Conservation (phyloP, 331 rosid genomes). For the Quercus phellos region DNA sequence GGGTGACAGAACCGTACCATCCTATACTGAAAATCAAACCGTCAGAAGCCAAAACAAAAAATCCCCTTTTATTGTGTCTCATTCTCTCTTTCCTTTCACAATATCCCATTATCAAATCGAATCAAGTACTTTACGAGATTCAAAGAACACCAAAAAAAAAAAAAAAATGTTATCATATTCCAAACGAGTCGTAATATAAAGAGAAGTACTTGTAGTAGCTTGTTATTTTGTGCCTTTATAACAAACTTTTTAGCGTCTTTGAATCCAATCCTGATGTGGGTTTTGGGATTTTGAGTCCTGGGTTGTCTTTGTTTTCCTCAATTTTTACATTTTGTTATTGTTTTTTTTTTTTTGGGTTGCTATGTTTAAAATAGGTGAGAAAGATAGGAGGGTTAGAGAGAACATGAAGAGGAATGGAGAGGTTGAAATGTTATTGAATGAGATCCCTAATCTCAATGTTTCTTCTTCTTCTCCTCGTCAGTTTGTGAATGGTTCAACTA, state of each 20-base stretch:
- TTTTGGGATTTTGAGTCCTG: constrained; percentile 17
- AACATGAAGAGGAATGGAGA: constrained; percentile 20
- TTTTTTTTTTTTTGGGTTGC: neutral
- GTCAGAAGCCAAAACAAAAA: constrained; percentile 7
- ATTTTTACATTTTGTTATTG: neutral
- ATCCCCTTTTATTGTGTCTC: neutral
- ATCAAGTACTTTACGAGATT: constrained; percentile 4
- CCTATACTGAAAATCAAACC: neutral
- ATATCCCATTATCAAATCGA: constrained; percentile 10
- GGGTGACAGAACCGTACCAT: constrained; percentile 26
- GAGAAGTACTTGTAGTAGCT: neutral
- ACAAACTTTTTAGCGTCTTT: neutral
- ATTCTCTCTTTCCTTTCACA: neutral
- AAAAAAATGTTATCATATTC: neutral
- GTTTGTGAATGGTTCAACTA: constrained; percentile 27
- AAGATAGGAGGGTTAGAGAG: constrained; percentile 14
- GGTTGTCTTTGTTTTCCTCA: neutral
- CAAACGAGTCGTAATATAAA: neutral
- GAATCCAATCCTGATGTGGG: constrained; percentile 12
- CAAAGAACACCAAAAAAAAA: neutral
- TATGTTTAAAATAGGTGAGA: constrained; percentile 25
- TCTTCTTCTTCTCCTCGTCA: constrained; percentile 18
- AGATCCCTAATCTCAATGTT: constrained; percentile 16
- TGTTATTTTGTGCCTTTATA: neutral
- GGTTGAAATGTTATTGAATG: constrained; percentile 14